Evolutionary conservation across 2,329 filamentous ascomycete species (phyloP).

Genomic region (Colletotrichum zoysiae): DNA sequence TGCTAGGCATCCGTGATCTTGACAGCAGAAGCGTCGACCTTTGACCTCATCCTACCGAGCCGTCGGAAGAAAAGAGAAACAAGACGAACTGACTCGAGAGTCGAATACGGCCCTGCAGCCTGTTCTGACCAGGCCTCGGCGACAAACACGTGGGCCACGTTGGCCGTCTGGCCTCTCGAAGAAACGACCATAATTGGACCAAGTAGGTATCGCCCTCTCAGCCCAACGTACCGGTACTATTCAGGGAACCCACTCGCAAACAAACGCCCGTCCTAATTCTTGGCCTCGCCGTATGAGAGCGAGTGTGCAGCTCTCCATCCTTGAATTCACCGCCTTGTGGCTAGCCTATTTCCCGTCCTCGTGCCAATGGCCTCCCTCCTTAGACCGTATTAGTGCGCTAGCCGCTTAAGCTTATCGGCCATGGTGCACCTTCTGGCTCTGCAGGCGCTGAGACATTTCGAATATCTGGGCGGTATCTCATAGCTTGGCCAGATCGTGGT

Average conservation of each 20-base stretch:
- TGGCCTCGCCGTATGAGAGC: conserved; percentile 6
- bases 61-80: not conserved
- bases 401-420: conserved; percentile 36
- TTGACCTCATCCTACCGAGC: not conserved
- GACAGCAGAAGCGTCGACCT: conserved; percentile 18
- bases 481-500: conserved; percentile 25
- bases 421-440: conserved; percentile 21
- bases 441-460: conserved; percentile 6
- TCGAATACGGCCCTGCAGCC: not conserved
- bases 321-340: conserved; percentile 10
- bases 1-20: conserved; percentile 23
- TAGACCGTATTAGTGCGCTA: conserved; percentile 28
- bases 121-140: not conserved
- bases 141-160: conserved; percentile 4
- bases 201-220: not conserved
- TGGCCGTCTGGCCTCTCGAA: conserved; percentile 10
- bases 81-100: conserved; percentile 7
- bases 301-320: conserved; percentile 16
- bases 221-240: not conserved
- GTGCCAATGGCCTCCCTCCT: not conserved
- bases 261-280: conserved; percentile 1
- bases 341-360: conserved; percentile 18
- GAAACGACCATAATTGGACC: conserved; percentile 23
- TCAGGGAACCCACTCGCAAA: not conserved
- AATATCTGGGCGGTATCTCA: conserved; percentile 12